Base-by-base conservation (phyloP, 331 rosid species). In the Acacia pycnantha region DNA sequence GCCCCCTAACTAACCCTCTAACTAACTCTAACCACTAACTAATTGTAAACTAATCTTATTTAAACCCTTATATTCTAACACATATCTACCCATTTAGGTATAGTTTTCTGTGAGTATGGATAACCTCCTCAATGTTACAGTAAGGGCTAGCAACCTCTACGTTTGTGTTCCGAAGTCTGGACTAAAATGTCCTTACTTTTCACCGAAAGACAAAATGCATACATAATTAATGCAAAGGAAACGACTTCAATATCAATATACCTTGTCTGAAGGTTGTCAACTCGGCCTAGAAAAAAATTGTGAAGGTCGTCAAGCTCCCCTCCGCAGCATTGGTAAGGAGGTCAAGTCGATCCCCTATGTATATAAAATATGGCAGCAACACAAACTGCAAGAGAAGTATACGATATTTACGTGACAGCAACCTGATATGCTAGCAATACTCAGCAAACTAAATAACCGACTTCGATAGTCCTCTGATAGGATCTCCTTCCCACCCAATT, bases 341-440 rank as follows among this genome's bases (percentile, higher is more conserved):
- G 47, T 37, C 41, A 37, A 37, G 41, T 6, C 2, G 5, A 58
- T 58, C 14, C 31, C 65, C 6, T n/a, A 22, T 22, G 26, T 10
- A n/a, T 10, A 58, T 22, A 22, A 29, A 29, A 65, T 22, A 29
- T 14, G n/a, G 4, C 22, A 65, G 22, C 22, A 65, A 29, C 70
- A 29, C n/a, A 31, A 65, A 65, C 64, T 67, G 69, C 21, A 6
- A 37, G 40, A 35, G 40, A 72, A 35, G 66, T 82, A 70, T 53
- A 76, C 22, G 74, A 46, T 33, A 74, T 88, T 65, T 73, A 90
- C 99, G 97, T 96, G 98, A 87, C 98, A 94, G 86, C 99, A 92
- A 76, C 99, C 99, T 6, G 99, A 94, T 73, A 96, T 77, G 90
- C 99, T 94, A 53, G 99, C 97, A 88, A 96, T 88, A 88, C 99